Evolutionary conservation across 2,329 filamentous ascomycete species (phyloP).

Genomic region (Teratosphaeriaceae sp.): DNA sequence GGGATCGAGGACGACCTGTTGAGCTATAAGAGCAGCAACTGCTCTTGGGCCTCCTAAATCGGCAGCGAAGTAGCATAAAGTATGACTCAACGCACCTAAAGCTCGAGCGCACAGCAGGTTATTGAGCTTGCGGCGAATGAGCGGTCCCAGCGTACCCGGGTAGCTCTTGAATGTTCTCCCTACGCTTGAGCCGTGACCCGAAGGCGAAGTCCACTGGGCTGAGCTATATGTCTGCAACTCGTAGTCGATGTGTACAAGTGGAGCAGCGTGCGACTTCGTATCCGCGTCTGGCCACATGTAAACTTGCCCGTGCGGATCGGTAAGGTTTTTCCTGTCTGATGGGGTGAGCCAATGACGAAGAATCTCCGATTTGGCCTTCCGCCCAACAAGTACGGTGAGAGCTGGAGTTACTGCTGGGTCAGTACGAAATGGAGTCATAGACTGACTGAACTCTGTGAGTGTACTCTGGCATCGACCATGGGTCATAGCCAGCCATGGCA

Average conservation of each 20-base stretch:
- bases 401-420: background rate
- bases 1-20: slow-evolving; percentile 10
- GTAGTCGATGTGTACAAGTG: slow-evolving; percentile 7
- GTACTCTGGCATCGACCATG: background rate
- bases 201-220: background rate
- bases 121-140: slow-evolving; percentile 9
- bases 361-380: slow-evolving; percentile 4
- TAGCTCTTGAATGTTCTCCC: background rate
- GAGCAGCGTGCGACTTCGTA: background rate
- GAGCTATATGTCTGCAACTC: slow-evolving; percentile 5
- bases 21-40: slow-evolving; percentile 17
- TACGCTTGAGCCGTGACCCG: background rate
- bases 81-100: slow-evolving; percentile 16
- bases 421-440: too few relatives aligned
- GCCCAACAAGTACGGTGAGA: background rate
- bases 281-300: slow-evolving; percentile 1
- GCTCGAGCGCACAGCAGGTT: slow-evolving; percentile 13
- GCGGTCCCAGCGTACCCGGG: background rate
- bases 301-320: slow-evolving; percentile 5
- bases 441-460: background rate
- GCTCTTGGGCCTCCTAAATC: slow-evolving; percentile 20
- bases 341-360: background rate
- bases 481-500: background rate
- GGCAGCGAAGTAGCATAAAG: slow-evolving; percentile 22
- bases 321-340: slow-evolving; percentile 1